Conservation (phyloP, 768 basidiomycete genomes). For the Collybia nuda region DNA sequence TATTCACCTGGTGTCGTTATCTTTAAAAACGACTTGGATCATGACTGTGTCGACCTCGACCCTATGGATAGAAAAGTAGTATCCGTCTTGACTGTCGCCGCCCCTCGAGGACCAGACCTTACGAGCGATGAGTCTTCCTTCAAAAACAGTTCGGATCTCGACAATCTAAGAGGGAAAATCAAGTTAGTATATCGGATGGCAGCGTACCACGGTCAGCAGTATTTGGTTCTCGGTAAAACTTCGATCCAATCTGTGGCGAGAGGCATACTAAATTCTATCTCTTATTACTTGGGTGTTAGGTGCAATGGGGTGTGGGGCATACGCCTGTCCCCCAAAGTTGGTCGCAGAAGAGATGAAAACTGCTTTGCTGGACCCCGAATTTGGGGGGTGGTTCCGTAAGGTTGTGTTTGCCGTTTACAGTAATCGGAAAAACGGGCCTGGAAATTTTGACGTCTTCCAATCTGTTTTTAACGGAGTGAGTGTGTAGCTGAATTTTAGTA, state of each 20-base stretch:
- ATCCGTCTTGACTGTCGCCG: constrained; percentile 47
- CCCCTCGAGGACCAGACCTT: constrained; percentile 31
- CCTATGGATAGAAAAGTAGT: constrained; percentile 31
- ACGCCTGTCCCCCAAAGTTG: constrained; percentile 36
- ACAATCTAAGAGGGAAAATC: constrained; percentile 42
- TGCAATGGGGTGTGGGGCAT: constrained; percentile 47
- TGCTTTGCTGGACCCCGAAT: constrained; percentile 39
- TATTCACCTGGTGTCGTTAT: constrained; percentile 46
- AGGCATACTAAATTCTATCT: background rate
- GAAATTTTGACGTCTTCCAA: constrained; percentile 39
- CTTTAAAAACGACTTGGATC: constrained; percentile 46
- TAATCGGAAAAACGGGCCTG: constrained; percentile 19
- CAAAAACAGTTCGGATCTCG: constrained; percentile 21
- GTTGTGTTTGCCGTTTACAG: constrained; percentile 44
- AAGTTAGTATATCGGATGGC: constrained; percentile 43
- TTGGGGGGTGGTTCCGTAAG: constrained; percentile 38
- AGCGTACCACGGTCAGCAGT: constrained; percentile 30
- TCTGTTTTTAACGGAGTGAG: constrained; percentile 24
- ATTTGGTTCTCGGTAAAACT: constrained; percentile 36
- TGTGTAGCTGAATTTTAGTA: too few species aligned
- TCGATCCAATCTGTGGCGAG: background rate
- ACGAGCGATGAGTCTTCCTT: constrained; percentile 23
- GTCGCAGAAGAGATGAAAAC: constrained; percentile 42
- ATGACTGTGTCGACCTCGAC: constrained; percentile 35
- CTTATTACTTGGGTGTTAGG: constrained; percentile 19